phyloP scores from a whole-genome alignment of 331 rosid species.

The Cydonia oblonga region DNA sequence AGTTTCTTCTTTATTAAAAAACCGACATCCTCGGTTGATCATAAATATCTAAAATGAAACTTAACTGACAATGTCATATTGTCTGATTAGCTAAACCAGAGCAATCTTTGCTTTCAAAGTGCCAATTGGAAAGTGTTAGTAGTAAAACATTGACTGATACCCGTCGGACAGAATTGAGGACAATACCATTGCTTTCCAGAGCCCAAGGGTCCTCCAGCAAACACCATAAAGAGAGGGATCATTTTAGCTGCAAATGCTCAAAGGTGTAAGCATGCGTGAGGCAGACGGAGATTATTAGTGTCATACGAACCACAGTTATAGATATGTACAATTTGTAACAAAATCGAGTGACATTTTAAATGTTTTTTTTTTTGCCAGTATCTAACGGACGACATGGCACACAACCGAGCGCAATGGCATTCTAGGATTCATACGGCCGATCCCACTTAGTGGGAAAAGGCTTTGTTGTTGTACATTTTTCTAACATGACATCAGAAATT shows the following conservation, averaged over 20 bases:
- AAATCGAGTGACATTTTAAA: not conserved
- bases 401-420: no score
- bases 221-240: conserved; percentile 86
- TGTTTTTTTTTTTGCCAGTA: not conserved
- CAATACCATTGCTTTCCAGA: conserved; percentile 89
- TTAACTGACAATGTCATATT: not conserved
- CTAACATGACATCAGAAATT: not conserved
- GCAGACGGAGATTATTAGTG: not conserved
- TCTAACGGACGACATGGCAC: no score
- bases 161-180: not conserved
- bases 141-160: not conserved
- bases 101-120: no score
- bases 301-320: not conserved
- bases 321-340: not conserved
- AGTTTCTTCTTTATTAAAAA: not conserved
- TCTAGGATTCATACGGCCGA: no score
- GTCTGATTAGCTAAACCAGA: not conserved
- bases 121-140: not conserved
- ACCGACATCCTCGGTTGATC: not conserved
- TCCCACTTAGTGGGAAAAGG: no score
- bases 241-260: conserved; percentile 72
- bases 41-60: not conserved
- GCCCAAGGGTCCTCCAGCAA: conserved; percentile 97
- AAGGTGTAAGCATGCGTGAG: conserved; percentile 1
- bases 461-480: not conserved